These are phyloP conservation scores for Ophioceras dolichostomum DNA, from an alignment of 2,329 filamentous ascomycete species.

Conservation along the genomic window DNA sequence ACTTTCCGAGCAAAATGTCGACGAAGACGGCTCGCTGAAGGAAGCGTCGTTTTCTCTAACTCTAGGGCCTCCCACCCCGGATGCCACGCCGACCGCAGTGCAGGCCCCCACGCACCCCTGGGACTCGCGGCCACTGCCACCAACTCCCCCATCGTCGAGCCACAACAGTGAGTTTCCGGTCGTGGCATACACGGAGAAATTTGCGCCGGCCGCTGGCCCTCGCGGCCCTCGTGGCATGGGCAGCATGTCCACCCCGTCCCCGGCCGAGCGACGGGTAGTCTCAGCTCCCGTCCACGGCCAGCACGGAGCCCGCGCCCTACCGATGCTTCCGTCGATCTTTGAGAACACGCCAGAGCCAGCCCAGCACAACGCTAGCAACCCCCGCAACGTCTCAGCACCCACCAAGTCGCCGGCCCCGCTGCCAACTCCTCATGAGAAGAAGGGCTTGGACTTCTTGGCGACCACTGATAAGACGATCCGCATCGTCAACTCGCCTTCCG, in stretches of 20 bases:
- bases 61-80: conserved; percentile 17
- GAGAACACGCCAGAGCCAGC: conserved; percentile 22
- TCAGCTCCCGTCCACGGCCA: conserved; percentile 38
- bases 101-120: conserved; percentile 16
- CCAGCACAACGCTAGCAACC: conserved; percentile 16
- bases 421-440: conserved; percentile 10
- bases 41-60: conserved; percentile 31
- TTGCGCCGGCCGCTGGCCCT: background rate
- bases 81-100: conserved; percentile 1
- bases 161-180: background rate
- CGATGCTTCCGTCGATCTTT: conserved; percentile 33
- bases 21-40: conserved; percentile 24
- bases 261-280: conserved; percentile 31
- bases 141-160: conserved; percentile 23
- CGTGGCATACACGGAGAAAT: background rate
- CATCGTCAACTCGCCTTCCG: conserved; percentile 36
- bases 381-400: conserved; percentile 34
- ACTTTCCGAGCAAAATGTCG: conserved; percentile 14
- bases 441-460: conserved; percentile 30
- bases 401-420: conserved; percentile 13
- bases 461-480: conserved; percentile 39
- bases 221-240: background rate
- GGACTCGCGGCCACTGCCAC: conserved; percentile 38
- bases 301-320: conserved; percentile 21
- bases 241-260: no score